phyloP scores from a whole-genome alignment of 1,284 basidiomycete genomes.

The Tylopilus sp. region DNA sequence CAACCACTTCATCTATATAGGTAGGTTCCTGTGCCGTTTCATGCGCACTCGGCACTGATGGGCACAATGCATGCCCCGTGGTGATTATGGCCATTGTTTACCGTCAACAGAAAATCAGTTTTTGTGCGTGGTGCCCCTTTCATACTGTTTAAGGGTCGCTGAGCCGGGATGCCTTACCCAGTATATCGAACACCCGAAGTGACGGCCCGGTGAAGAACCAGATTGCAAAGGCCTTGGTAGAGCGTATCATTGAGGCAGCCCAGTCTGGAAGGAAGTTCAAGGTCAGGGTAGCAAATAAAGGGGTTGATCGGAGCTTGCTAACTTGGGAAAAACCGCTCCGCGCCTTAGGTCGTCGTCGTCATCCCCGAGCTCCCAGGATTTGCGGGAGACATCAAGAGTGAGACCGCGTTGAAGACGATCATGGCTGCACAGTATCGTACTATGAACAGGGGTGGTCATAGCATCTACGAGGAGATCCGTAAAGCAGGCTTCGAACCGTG shows the following conservation, averaged over 20 bases:
- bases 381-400: constrained; percentile 78
- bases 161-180: constrained; percentile 41
- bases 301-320: constrained; percentile 1
- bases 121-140: constrained; percentile 66
- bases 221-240: constrained; percentile 82
- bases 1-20: constrained; percentile 89
- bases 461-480: constrained; percentile 84
- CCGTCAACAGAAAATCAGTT: constrained; percentile 82
- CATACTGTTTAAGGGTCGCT: constrained; percentile 12
- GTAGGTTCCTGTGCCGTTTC: constrained; percentile 49
- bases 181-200: constrained; percentile 75
- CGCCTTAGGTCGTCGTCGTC: constrained; percentile 71
- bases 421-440: constrained; percentile 84
- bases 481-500: constrained; percentile 84
- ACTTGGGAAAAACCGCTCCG: constrained; percentile 9
- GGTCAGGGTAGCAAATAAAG: constrained; percentile 45
- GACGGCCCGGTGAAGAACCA: constrained; percentile 78
- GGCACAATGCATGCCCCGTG: constrained; percentile 23
- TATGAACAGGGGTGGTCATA: constrained; percentile 86
- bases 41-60: constrained; percentile 18
- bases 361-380: constrained; percentile 87
- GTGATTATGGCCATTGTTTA: constrained; percentile 13
- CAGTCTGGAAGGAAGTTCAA: constrained; percentile 78
- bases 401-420: constrained; percentile 76
- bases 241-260: constrained; percentile 84